Evolutionary conservation across 2,329 filamentous ascomycete genomes (phyloP).

Genomic region (Diaporthe ampelina): DNA sequence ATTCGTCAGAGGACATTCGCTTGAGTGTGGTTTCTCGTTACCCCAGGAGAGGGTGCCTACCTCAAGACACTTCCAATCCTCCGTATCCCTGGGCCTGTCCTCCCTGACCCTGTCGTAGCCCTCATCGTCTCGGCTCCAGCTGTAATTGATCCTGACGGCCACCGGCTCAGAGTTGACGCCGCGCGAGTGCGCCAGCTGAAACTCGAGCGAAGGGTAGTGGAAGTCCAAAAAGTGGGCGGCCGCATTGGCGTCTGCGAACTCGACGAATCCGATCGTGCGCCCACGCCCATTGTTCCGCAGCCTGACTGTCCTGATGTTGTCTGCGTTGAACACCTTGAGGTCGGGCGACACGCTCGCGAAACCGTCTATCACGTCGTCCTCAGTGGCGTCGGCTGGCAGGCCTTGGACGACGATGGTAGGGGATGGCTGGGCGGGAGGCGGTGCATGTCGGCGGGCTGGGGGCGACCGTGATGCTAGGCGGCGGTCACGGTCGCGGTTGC

Average conservation of each 20-base stretch:
- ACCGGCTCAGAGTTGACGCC: conserved; percentile 48
- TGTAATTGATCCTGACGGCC: conserved; percentile 53
- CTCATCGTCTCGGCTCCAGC: conserved; percentile 51
- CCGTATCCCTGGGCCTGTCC: conserved; percentile 45
- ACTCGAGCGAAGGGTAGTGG: conserved; percentile 53
- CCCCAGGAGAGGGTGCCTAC: conserved; percentile 43
- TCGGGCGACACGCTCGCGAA: conserved; percentile 42
- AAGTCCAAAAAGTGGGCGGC: conserved; percentile 56
- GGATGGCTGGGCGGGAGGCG: conserved; percentile 44
- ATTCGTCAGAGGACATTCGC: conserved; percentile 1
- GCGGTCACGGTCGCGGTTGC: conserved; percentile 5
- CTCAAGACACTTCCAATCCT: conserved; percentile 57
- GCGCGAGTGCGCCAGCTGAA: conserved; percentile 50
- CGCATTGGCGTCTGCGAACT: conserved; percentile 56
- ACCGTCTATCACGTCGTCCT: conserved; percentile 56
- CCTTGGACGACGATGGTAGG: conserved; percentile 66
- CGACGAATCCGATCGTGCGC: conserved; percentile 55
- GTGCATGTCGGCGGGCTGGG: conserved; percentile 28
- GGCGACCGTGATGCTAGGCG: conserved; percentile 36
- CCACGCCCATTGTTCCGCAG: conserved; percentile 45
- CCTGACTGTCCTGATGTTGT: conserved; percentile 41
- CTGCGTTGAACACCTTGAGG: conserved; percentile 40
- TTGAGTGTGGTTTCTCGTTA: neutral
- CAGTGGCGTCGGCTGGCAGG: conserved; percentile 62
- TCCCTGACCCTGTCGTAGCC: conserved; percentile 34